Percentiles rank a stretch among this genome's conserved stretches.
These are phyloP conservation scores for Hypoxylon sp. DNA, from an alignment of 2,329 filamentous ascomycete species.

Conservation along the genomic window DNA sequence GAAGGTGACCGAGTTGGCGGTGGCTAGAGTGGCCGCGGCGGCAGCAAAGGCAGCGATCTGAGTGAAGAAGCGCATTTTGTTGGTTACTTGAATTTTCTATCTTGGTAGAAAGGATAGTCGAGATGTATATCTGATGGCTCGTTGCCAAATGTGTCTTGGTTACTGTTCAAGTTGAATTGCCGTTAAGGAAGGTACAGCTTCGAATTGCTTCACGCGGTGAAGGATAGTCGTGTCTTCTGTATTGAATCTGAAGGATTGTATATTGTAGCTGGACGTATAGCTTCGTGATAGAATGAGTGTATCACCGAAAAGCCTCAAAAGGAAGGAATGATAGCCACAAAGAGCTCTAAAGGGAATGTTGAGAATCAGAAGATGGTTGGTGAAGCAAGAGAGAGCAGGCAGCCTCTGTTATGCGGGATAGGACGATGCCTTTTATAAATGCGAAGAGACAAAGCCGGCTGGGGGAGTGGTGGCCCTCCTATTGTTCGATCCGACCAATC, in stretches of 20 bases:
- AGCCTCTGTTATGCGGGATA: conserved; percentile 25
- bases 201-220: conserved; percentile 29
- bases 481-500: conserved; percentile 43
- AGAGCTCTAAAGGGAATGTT: conserved; percentile 44
- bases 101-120: conserved; percentile 39
- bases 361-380: conserved; percentile 41
- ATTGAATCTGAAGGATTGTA: conserved; percentile 33
- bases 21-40: conserved; percentile 58
- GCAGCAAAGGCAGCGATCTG: conserved; percentile 58
- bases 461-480: conserved; percentile 29
- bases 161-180: conserved; percentile 15
- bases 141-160: conserved; percentile 27
- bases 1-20: conserved; percentile 68
- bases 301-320: conserved; percentile 43
- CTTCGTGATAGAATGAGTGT: conserved; percentile 49
- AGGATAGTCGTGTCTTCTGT: conserved; percentile 25
- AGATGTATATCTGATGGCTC: conserved; percentile 29
- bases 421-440: conserved; percentile 43
- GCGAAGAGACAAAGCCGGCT: conserved; percentile 30
- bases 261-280: conserved; percentile 43
- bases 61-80: conserved; percentile 68
- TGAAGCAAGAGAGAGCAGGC: conserved; percentile 17
- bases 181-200: conserved; percentile 28
- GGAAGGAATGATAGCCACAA: conserved; percentile 47
- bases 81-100: conserved; percentile 48